Evolutionary conservation across 768 basidiomycete species (phyloP).

Genomic region (Mrakia frigida): DNA sequence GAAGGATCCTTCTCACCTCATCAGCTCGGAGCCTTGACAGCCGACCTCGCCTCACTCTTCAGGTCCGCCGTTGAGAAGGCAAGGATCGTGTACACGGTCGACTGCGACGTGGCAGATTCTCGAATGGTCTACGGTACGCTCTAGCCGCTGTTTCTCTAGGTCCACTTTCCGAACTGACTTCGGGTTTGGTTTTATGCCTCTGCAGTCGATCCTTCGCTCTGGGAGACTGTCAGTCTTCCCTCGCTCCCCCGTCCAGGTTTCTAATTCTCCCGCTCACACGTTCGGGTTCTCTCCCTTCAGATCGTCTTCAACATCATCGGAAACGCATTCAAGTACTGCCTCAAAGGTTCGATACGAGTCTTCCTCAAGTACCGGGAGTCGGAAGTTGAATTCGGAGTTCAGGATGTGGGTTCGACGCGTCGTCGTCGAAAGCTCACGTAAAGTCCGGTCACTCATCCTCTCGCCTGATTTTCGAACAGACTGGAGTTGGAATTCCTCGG

Average conservation of each 20-base stretch:
- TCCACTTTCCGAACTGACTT: no score
- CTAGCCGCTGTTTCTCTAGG: no score
- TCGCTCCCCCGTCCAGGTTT: conserved; percentile 32
- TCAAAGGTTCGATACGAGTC: conserved; percentile 44
- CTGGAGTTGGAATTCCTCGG: conserved; percentile 47
- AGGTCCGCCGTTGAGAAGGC: conserved; percentile 42
- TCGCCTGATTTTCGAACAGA: conserved; percentile 24
- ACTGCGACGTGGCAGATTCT: conserved; percentile 39
- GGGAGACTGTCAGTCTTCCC: conserved; percentile 38
- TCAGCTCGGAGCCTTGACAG: conserved; percentile 42
- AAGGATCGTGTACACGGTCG: conserved; percentile 40
- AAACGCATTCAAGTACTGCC: conserved; percentile 41
- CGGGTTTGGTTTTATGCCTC: no score
- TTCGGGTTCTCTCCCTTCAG: background rate
- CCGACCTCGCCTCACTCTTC: conserved; percentile 45
- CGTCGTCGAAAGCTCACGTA: no score
- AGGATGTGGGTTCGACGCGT: conserved; percentile 36
- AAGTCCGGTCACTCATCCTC: background rate
- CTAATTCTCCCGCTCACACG: background rate
- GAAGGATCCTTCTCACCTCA: conserved; percentile 43
- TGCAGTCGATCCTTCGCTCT: conserved; percentile 44
- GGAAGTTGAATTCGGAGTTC: conserved; percentile 42
- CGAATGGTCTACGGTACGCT: conserved; percentile 34
- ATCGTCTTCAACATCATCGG: conserved; percentile 28
- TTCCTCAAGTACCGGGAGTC: conserved; percentile 37